A percentile compares a stretch with the other conserved stretches of the same genome.
Evolutionary conservation across 129 eudicot species (phyloP).

Genomic region (Kitagawia praeruptora): DNA sequence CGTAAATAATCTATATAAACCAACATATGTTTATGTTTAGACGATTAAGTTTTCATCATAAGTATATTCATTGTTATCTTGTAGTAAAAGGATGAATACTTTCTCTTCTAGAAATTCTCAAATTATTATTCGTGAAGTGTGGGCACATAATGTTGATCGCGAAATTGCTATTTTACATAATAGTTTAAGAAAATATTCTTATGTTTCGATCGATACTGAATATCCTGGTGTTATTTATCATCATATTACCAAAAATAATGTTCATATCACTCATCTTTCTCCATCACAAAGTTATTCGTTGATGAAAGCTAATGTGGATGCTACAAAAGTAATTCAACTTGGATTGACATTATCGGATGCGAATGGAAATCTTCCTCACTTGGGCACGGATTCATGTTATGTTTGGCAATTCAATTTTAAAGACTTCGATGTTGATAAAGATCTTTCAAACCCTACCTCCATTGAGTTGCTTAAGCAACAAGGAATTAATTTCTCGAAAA

Average conservation of each 20-base stretch:
- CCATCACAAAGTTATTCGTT: not conserved
- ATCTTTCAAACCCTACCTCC: too few species aligned
- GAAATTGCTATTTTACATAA: not conserved
- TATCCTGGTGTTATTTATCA: not conserved
- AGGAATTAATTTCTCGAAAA: too few species aligned
- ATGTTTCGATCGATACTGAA: not conserved
- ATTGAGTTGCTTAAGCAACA: too few species aligned
- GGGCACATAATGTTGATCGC: not conserved
- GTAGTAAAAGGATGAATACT: not conserved
- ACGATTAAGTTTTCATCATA: not conserved
- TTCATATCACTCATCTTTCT: not conserved
- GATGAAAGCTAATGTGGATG: not conserved
- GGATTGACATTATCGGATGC: not conserved
- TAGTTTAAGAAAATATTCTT: not conserved
- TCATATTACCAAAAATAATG: too few species aligned
- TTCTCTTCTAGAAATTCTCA: not conserved
- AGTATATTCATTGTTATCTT: too few species aligned
- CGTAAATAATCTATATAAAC: too few species aligned
- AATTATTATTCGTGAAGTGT: not conserved
- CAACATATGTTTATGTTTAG: too few species aligned
- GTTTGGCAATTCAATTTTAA: too few species aligned
- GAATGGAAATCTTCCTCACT: too few species aligned
- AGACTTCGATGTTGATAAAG: too few species aligned
- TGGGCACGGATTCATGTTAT: too few species aligned
- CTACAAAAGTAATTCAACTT: not conserved